Percentiles rank a stretch among this genome's conserved stretches.
Conservation (phyloP, 2,329 filamentous ascomycete species). For the Paecilomyces fulvus region DNA sequence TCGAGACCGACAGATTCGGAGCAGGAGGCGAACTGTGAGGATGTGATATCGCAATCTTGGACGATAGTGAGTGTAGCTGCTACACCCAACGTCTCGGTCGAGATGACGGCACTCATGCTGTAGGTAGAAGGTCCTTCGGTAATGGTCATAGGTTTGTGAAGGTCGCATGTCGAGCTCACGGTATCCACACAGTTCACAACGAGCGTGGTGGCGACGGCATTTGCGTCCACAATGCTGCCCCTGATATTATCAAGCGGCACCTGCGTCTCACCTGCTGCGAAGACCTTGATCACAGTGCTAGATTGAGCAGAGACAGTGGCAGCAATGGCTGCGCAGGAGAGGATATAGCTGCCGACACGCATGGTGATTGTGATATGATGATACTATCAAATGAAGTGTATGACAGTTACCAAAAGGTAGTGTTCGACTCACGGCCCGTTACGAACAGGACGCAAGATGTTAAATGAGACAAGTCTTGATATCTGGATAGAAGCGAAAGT, state of each 20-base stretch:
- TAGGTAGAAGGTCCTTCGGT: constrained; percentile 14
- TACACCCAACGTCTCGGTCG: constrained; percentile 2
- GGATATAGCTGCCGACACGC: neutral
- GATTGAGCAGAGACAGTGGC: constrained; percentile 2
- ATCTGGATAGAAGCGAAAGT: neutral
- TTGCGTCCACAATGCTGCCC: constrained; percentile 10
- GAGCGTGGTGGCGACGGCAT: constrained; percentile 11
- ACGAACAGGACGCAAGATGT: neutral
- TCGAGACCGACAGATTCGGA: constrained; percentile 3
- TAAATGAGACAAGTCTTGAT: neutral
- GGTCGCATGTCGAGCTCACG: constrained; percentile 2
- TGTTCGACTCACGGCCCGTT: neutral
- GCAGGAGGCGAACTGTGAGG: constrained; percentile 9
- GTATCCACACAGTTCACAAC: constrained; percentile 7
- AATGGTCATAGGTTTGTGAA: constrained; percentile 8
- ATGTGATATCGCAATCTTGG: constrained; percentile 11
- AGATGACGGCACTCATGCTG: constrained; percentile 5
- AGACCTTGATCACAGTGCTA: constrained; percentile 8
- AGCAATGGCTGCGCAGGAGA: neutral
- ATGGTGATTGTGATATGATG: neutral
- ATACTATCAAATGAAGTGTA: neutral
- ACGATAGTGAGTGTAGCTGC: constrained; percentile 4
- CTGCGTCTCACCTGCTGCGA: constrained; percentile 4
- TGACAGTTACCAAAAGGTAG: neutral
- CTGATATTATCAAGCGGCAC: constrained; percentile 1